Base-by-base conservation (phyloP, 495 filamentous ascomycete species). In the Tuber calosporum region DNA sequence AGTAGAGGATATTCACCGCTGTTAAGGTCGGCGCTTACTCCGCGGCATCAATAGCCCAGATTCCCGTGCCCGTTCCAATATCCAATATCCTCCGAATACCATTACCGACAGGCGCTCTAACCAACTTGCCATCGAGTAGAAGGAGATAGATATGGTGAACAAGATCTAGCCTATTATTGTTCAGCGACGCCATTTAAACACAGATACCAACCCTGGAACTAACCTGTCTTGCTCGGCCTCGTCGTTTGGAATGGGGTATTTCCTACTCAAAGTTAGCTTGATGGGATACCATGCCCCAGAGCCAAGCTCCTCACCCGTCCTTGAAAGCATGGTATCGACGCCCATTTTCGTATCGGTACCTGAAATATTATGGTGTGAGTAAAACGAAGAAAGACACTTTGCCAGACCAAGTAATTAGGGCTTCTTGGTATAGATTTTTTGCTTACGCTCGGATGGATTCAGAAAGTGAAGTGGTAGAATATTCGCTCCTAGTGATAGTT, bases 121-220 rank as follows among this genome's bases (percentile, higher is more conserved):
- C 84, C 1, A 91, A 81, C 73, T 84, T 85, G 38, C 86, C 87
- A 67, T 85, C 84, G 0, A 88, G 82, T 15, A 86, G 79, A 74
- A 87, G 73, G 41, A 81, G 79, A 77, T 85, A 87, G 78, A 91
- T 85, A 70, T 88, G 86, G 81, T 93, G 90, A 74, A 87, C 84
- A 78, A 92, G 82, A 79, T 92, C 90, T 37, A 91, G 85, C 41
- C 91, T 77, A 39, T 40, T 43, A 37, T 20, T 40, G 13, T 26
- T 34, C 17, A 37, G 34, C 45, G 20, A 20, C 17, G 34, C n/a
- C 20, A 30, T 36, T 48, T 5, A 39, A 40, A 9, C 30, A 36
- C 20, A 11, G 39, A 36, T 43, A 19, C 34, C n/a, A 62, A 6
- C 11, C 4, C 53, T 15, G n/a, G 1, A 13, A 39, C 45, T 37